Evolutionary conservation across 2,329 filamentous ascomycete genomes (phyloP).

Genomic region (Mycosphaerella arachidis): DNA sequence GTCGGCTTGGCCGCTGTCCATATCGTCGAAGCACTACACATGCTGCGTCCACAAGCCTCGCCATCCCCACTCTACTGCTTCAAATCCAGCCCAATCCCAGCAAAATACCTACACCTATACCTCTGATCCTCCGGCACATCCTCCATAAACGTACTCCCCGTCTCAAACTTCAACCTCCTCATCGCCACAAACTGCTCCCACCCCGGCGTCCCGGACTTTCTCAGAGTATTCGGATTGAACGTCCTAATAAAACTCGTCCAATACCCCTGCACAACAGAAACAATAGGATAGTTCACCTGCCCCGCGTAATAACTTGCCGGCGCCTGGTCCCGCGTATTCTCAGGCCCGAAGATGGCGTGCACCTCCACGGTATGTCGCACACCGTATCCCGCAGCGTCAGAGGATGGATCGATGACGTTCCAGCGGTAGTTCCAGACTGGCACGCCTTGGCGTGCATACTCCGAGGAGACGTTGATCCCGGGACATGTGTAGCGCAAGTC

Average conservation of each 20-base stretch:
- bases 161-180: slow-evolving; percentile 36
- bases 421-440: slow-evolving; percentile 65
- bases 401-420: slow-evolving; percentile 58
- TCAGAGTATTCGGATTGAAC: slow-evolving; percentile 60
- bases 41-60: background rate
- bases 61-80: slow-evolving; percentile 42
- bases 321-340: slow-evolving; percentile 46
- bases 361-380: slow-evolving; percentile 65
- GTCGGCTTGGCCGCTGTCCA: background rate
- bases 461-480: slow-evolving; percentile 51
- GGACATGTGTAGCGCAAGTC: slow-evolving; percentile 64
- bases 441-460: slow-evolving; percentile 37
- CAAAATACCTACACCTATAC: slow-evolving; percentile 48
- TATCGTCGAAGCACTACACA: background rate
- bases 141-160: slow-evolving; percentile 40
- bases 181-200: slow-evolving; percentile 48
- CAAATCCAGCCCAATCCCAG: slow-evolving; percentile 45
- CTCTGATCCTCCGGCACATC: slow-evolving; percentile 34
- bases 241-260: slow-evolving; percentile 69
- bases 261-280: slow-evolving; percentile 62
- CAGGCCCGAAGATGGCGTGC: slow-evolving; percentile 63
- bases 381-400: slow-evolving; percentile 48
- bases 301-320: slow-evolving; percentile 54
- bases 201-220: slow-evolving; percentile 43
- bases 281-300: slow-evolving; percentile 53